These are phyloP conservation scores for Arctium minus DNA, from an alignment of 129 eudicot species.

Conservation along the genomic window DNA sequence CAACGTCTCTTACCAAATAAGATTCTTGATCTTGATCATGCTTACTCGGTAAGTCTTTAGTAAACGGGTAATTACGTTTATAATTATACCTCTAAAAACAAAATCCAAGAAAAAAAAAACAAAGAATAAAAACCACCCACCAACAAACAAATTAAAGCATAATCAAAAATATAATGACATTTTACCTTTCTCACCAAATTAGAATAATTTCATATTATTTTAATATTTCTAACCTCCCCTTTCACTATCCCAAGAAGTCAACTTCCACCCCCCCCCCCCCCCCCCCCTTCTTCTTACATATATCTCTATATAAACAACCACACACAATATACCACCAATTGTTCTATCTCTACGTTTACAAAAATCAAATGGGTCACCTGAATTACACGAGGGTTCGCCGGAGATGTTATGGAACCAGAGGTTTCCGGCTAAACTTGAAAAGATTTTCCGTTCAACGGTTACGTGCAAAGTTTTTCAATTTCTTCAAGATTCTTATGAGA, in stretches of 20 bases:
- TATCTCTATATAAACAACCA: constrained; percentile 25
- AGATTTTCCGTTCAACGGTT: constrained; percentile 57
- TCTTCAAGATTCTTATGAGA: constrained; percentile 34
- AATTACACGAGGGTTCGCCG: constrained; percentile 49
- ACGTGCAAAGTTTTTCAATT: constrained; percentile 43
- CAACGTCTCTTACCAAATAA: too few species aligned
- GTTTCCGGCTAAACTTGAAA: constrained; percentile 52
- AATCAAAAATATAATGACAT: constrained; percentile 7
- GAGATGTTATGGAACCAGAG: constrained; percentile 40
- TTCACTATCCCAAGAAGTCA: constrained; percentile 25
- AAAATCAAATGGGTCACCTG: constrained; percentile 32
- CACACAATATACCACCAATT: constrained; percentile 25
- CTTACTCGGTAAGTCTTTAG: too few species aligned
- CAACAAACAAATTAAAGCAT: constrained; percentile 1
- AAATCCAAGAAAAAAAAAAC: background rate
- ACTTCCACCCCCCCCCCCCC: constrained; percentile 3
- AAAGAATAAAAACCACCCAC: background rate
- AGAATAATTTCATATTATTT: background rate
- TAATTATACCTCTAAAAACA: background rate
- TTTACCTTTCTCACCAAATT: constrained; percentile 28
- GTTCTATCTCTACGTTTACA: constrained; percentile 1
- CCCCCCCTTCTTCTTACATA: background rate
- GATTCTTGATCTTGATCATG: too few species aligned
- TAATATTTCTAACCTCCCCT: background rate
- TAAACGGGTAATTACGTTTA: background rate